Evolutionary conservation across 2,329 filamentous ascomycete genomes (phyloP), one percentile per base, ranked within the genome.

Genomic region (Penicillium oxalicum): DNA sequence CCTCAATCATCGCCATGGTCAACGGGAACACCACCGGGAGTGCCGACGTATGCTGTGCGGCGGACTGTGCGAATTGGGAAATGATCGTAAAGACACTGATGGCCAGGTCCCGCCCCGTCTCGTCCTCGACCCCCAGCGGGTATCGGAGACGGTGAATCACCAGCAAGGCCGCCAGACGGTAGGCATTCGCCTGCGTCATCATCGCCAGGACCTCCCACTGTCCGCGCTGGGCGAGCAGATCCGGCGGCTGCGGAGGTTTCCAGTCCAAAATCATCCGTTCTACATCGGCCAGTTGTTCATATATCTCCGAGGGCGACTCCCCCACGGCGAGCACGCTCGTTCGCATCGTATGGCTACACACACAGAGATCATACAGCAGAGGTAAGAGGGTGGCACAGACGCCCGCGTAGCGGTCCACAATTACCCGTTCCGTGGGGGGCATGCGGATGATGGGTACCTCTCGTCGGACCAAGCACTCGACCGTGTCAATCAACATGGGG

Each of bases 341-440:
- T 33, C 59, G 59, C 29, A 55, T 35, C 3, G 40, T 5, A 49
- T 60, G 47, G 38, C 60, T 61, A 39, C 49, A 55, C 39, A 58
- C 57, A 44, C 62, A 65, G 6, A 67, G 53, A 35, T 67, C 63
- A 44, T 67, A 64, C 2, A 68, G 45, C n/a, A 65, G 50, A 25
- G 64, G 62, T 4, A 68, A 47, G 7, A 68, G 54, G 2, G 63
- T 58, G 2, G 57, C 54, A 34, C 57, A 62, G 6, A 68, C 40
- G 13, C 66, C 66, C 5, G 56, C 57, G 37, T 58, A 61, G 27
- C 63, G 58, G 44, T 68, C 63, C 13, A 67, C 55, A 29, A 63
- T 53, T 34, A 55, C 36, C 38, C 50, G 52, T 18, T 53, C 51
- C 4, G 53, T 44, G n/a, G 32, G 27, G 6, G 50, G 47, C 27